Conservation (phyloP, 2,329 filamentous ascomycete species). For the Colletotrichum ledebouriae region DNA sequence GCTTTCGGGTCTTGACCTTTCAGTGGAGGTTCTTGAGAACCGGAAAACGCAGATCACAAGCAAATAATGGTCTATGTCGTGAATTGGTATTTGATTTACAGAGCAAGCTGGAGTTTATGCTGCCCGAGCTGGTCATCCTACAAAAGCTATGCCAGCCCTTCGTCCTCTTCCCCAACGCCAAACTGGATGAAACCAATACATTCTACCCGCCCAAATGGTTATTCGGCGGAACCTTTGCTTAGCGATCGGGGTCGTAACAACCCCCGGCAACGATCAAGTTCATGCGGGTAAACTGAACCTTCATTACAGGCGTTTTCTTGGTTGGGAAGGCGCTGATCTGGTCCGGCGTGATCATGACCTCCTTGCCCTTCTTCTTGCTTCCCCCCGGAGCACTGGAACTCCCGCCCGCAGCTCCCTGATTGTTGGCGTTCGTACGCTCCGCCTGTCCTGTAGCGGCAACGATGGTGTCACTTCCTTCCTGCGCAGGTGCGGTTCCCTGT, state of each 20-base stretch:
- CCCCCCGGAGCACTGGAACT: slow-evolving; percentile 48
- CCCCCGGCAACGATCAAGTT: slow-evolving; percentile 92
- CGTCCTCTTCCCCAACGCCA: slow-evolving; percentile 38
- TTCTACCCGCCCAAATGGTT: slow-evolving; percentile 6
- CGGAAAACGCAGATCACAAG: not conserved
- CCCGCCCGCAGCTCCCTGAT: slow-evolving; percentile 46
- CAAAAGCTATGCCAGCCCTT: slow-evolving; percentile 20
- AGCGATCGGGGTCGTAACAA: slow-evolving; percentile 70
- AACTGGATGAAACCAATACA: slow-evolving; percentile 37
- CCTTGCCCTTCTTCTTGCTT: slow-evolving; percentile 85
- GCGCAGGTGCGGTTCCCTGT: slow-evolving; percentile 35
- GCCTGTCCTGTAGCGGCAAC: slow-evolving; percentile 48
- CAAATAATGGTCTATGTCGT: slow-evolving; percentile 15
- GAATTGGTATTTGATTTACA: slow-evolving; percentile 29
- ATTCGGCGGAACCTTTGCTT: slow-evolving; percentile 41
- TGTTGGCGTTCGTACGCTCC: slow-evolving; percentile 46
- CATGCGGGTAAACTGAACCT: slow-evolving; percentile 94
- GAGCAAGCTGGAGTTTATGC: slow-evolving; percentile 11
- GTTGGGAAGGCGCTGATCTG: slow-evolving; percentile 96
- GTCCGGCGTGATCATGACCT: slow-evolving; percentile 89
- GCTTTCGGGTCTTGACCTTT: not conserved
- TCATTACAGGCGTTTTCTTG: slow-evolving; percentile 95
- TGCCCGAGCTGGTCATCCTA: slow-evolving; percentile 22
- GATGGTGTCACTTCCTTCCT: slow-evolving; percentile 50
- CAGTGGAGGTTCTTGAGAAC: not conserved